Conservation (phyloP, 371 early-diverging fungal species). For the Mortierella sp. region DNA sequence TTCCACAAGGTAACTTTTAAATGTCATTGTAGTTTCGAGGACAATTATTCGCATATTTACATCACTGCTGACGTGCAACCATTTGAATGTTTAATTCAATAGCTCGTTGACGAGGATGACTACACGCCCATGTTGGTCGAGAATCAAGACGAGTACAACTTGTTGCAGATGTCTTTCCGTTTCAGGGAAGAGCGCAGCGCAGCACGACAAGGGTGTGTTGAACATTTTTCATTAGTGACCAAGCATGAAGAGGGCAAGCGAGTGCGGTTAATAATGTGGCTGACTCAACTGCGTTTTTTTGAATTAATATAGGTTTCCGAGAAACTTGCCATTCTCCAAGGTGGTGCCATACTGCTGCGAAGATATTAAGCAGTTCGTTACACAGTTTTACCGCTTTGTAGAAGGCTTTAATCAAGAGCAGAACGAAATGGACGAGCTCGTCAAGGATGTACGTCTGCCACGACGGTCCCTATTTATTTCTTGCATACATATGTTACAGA, state of each 20-base stretch:
- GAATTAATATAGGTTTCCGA: conserved; percentile 74
- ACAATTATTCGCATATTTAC: too few relatives aligned
- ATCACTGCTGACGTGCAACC: not conserved
- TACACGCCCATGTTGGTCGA: conserved; percentile 87
- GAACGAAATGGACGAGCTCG: conserved; percentile 90
- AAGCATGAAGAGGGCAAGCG: too few relatives aligned
- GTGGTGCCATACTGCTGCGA: conserved; percentile 84
- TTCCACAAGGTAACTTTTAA: conserved; percentile 74
- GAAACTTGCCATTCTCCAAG: conserved; percentile 86
- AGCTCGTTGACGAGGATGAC: conserved; percentile 89
- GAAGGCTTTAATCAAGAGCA: conserved; percentile 88
- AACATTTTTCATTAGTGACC: not conserved
- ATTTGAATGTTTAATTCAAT: conserved; percentile 5
- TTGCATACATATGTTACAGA: not conserved
- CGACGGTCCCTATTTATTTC: not conserved
- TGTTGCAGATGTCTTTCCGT: conserved; percentile 60
- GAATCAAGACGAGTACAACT: conserved; percentile 73
- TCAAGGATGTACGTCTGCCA: conserved; percentile 75
- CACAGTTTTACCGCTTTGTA: conserved; percentile 88
- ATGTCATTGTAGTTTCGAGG: not conserved
- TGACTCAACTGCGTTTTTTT: not conserved
- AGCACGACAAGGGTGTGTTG: conserved; percentile 48
- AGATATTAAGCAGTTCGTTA: conserved; percentile 79
- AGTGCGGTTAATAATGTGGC: not conserved
- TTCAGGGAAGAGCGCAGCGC: conserved; percentile 61